Conservation (phyloP, 495 filamentous ascomycete genomes). For the Penicillium angulare region DNA sequence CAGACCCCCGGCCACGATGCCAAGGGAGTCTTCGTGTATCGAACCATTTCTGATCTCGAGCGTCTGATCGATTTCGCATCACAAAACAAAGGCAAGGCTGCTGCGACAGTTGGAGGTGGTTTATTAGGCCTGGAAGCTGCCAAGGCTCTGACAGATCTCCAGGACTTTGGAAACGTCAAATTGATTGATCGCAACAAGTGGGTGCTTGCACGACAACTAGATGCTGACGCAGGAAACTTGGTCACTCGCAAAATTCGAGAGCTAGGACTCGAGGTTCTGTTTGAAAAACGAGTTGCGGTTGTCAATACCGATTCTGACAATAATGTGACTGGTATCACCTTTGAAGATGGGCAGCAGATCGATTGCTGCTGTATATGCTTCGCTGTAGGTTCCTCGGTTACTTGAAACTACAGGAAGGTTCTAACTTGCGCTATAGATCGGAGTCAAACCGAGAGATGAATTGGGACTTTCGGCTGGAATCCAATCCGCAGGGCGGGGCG, state of each 20-base stretch:
- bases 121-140: conserved; percentile 89
- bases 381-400: conserved; percentile 61
- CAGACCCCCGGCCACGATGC: conserved; percentile 84
- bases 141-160: conserved; percentile 90
- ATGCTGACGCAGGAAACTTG: conserved; percentile 77
- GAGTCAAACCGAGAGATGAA: conserved; percentile 81
- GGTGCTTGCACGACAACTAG: conserved; percentile 85
- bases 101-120: conserved; percentile 87
- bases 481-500: conserved; percentile 69
- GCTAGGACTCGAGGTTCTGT: conserved; percentile 80
- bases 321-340: conserved; percentile 70
- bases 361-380: conserved; percentile 86
- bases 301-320: conserved; percentile 69
- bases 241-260: conserved; percentile 80
- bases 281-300: conserved; percentile 71
- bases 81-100: conserved; percentile 64
- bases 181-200: conserved; percentile 88
- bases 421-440: too few relatives aligned
- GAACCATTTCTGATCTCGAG: conserved; percentile 83
- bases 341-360: conserved; percentile 83
- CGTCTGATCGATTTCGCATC: conserved; percentile 73
- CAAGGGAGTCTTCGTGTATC: conserved; percentile 90
- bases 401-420: too few relatives aligned
- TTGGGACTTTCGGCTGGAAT: conserved; percentile 71
- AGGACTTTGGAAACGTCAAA: conserved; percentile 73